Evolutionary conservation across 2,329 filamentous ascomycete genomes (phyloP).

Genomic region (Lachnellula occidentalis): DNA sequence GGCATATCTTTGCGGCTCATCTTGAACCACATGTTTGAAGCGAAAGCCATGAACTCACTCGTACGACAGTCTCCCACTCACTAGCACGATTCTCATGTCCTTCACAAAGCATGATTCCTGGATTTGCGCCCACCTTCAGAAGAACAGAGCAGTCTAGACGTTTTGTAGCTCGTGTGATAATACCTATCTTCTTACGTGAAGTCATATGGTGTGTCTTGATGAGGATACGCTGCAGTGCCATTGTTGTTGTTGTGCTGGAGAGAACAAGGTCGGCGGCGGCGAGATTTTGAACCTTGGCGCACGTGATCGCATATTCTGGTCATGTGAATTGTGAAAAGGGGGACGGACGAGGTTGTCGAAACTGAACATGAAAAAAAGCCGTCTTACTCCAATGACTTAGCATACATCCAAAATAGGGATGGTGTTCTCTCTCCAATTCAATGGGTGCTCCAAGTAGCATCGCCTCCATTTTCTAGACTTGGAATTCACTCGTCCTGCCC

Average conservation of each 20-base stretch:
- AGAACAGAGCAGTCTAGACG: constrained; percentile 55
- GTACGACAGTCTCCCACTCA: constrained; percentile 26
- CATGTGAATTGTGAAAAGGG: background rate
- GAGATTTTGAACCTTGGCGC: background rate
- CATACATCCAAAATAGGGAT: too few relatives aligned
- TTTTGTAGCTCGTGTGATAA: constrained; percentile 59
- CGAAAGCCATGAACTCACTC: constrained; percentile 13
- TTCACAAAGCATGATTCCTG: constrained; percentile 76
- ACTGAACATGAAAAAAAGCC: too few relatives aligned
- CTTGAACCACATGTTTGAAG: too few relatives aligned
- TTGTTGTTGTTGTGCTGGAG: background rate
- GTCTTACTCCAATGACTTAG: too few relatives aligned
- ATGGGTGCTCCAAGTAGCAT: too few relatives aligned
- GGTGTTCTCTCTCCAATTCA: too few relatives aligned
- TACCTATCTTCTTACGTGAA: constrained; percentile 66
- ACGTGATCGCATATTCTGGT: background rate
- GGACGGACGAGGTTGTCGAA: too few relatives aligned
- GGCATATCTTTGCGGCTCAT: too few relatives aligned
- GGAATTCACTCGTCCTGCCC: too few relatives aligned
- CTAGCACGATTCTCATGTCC: constrained; percentile 9
- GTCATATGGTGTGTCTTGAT: constrained; percentile 80
- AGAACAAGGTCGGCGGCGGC: background rate
- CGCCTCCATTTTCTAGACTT: too few relatives aligned
- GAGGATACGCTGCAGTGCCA: constrained; percentile 40
- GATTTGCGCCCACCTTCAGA: constrained; percentile 61